Evolutionary conservation across 805 yeast species (phyloP), one percentile per base, ranked within the genome.

Genomic region (Candida fluviatilis): DNA sequence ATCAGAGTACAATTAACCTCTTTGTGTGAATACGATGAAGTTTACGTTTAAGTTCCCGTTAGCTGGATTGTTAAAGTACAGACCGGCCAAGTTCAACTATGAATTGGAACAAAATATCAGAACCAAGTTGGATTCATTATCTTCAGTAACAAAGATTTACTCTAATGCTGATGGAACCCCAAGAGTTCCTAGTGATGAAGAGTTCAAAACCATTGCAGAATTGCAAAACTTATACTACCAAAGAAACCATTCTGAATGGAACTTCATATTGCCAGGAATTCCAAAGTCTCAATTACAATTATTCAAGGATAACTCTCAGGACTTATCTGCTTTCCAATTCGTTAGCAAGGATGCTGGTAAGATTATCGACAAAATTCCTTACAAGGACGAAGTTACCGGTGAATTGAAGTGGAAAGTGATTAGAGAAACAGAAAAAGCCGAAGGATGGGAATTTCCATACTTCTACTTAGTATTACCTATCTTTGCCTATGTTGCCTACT

Each of bases 401-500:
- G 83, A 80, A 52, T 75, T 85, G 51, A 78, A 80, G 52, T 86
- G 93, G 95, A 75, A 78, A 51, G 65, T 85, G 40, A 79, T 87
- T 33, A 73, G 93, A 45, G 88, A 79, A 55, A 76, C 81, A 38
- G 79, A 75, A 51, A 80, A 79, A 55, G 72, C 72, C 26, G 95
- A 86, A 65, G 95, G 95, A 35, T 86, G 95, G 95, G 95, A 87
- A 57, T 69, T 70, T 46, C 70, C 84, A 39, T 79, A 81, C 51
- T 85, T 81, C 64, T 82, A 75, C 60, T 66, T 81, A 39, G 83
- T 82, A 48, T 74, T 86, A 42, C 95, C 95, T 14, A 78, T 80
- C 18, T 68, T 83, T 55, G 65, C 77, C 35, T 66, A 79, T 46
- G 62, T 84, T 33, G 67, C 79, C 38, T 78, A 68, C 51, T 56